phyloP scores from a whole-genome alignment of 1,284 basidiomycete genomes.

The Cutaneotrichosporon spelunceum region DNA sequence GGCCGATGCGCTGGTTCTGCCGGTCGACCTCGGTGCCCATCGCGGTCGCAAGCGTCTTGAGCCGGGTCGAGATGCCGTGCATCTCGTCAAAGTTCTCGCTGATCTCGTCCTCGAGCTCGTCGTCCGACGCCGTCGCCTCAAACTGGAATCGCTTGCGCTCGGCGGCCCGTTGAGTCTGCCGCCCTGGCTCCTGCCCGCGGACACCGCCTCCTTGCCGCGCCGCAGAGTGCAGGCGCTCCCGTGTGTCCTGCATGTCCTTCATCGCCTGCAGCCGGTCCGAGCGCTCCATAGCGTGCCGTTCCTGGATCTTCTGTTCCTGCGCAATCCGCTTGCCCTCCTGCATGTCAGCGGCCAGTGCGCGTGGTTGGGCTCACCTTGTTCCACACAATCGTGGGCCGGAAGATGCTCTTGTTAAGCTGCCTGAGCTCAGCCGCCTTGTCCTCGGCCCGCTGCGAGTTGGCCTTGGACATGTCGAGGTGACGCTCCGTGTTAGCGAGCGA shows the following conservation, averaged over 20 bases:
- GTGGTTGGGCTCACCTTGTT: slow-evolving; percentile 61
- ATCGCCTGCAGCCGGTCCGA: slow-evolving; percentile 78
- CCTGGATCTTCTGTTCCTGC: slow-evolving; percentile 80
- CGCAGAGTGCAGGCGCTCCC: slow-evolving; percentile 77
- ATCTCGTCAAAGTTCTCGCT: slow-evolving; percentile 93
- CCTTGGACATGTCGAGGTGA: slow-evolving; percentile 90
- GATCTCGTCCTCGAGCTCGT: slow-evolving; percentile 74
- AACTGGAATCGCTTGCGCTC: slow-evolving; percentile 71
- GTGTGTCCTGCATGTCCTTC: slow-evolving; percentile 79
- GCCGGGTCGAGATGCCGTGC: slow-evolving; percentile 68
- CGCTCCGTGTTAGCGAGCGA: slow-evolving; percentile 89
- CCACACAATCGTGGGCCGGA: slow-evolving; percentile 83
- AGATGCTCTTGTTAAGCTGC: slow-evolving; percentile 74
- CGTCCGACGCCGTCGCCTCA: slow-evolving; percentile 91
- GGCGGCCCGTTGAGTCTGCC: slow-evolving; percentile 12
- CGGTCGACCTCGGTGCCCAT: slow-evolving; percentile 51
- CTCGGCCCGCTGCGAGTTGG: slow-evolving; percentile 79
- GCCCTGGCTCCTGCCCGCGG: not conserved
- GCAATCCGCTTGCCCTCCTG: slow-evolving; percentile 79
- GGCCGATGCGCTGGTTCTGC: slow-evolving; percentile 48
- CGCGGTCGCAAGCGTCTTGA: slow-evolving; percentile 79
- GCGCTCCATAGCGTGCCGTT: slow-evolving; percentile 86
- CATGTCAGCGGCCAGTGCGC: slow-evolving; percentile 3
- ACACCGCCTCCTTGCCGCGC: slow-evolving; percentile 33
- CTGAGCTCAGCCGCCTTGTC: slow-evolving; percentile 94